A percentile compares a stretch with the other conserved stretches of the same genome.
phyloP scores from a whole-genome alignment of 352 stramenopile species.

The Pythium apleroticum region DNA sequence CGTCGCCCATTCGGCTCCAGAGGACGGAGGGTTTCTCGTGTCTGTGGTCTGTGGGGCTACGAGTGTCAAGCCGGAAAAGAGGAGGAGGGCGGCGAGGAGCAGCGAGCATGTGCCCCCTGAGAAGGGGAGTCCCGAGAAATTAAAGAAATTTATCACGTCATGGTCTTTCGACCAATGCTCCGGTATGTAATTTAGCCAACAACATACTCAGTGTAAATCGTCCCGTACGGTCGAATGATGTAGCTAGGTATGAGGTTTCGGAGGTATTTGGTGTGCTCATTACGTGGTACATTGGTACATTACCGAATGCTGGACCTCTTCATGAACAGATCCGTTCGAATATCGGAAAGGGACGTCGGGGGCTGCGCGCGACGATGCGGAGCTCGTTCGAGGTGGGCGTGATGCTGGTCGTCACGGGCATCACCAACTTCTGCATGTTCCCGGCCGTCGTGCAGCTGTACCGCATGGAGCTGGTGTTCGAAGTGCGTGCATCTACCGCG shows the following conservation, averaged over 20 bases:
- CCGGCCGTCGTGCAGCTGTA: conserved; percentile 64
- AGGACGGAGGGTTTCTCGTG: too few species aligned
- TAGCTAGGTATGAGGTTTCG: background rate
- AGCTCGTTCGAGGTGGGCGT: conserved; percentile 60
- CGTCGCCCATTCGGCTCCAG: too few species aligned
- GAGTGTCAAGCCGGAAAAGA: too few species aligned
- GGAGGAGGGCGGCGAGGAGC: too few species aligned
- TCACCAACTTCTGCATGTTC: conserved; percentile 84
- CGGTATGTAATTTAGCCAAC: background rate
- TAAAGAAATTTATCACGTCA: conserved; percentile 89
- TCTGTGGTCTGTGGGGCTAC: too few species aligned
- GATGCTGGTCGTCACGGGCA: conserved; percentile 71
- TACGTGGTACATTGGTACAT: background rate
- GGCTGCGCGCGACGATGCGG: conserved; percentile 35
- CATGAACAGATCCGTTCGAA: background rate
- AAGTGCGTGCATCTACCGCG: conserved; percentile 38
- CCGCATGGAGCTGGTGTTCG: conserved; percentile 59
- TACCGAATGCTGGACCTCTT: background rate
- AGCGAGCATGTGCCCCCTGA: conserved; percentile 1
- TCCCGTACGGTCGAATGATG: conserved; percentile 11
- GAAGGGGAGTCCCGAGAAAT: conserved; percentile 78
- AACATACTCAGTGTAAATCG: background rate
- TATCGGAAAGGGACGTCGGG: background rate
- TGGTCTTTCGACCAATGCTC: conserved; percentile 59
- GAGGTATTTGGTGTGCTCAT: background rate